phyloP scores from a whole-genome alignment of 2,329 filamentous ascomycete genomes.

The Aspergillus sergii region DNA sequence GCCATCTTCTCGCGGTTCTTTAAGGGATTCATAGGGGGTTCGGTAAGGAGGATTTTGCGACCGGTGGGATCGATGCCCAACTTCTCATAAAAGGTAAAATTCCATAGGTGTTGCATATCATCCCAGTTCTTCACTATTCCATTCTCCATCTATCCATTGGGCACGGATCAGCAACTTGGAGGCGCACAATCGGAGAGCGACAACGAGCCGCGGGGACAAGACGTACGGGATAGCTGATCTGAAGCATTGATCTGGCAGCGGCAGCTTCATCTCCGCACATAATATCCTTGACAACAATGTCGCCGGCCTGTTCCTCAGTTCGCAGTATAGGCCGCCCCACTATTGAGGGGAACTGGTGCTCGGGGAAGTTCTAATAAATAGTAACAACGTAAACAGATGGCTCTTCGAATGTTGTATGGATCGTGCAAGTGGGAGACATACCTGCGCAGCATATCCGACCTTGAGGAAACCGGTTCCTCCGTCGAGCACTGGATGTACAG shows the following conservation, averaged over 20 bases:
- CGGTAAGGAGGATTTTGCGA: constrained; percentile 95
- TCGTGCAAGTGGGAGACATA: constrained; percentile 39
- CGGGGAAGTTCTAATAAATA: constrained; percentile 81
- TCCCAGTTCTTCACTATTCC: constrained; percentile 99
- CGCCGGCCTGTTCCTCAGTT: constrained; percentile 82
- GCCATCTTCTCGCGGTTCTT: constrained; percentile 98
- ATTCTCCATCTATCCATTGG: constrained; percentile 79
- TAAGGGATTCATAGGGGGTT: constrained; percentile 96
- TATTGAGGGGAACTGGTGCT: constrained; percentile 97
- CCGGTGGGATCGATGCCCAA: constrained; percentile 87
- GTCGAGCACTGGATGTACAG: constrained; percentile 77
- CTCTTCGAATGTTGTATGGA: constrained; percentile 5
- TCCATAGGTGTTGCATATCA: constrained; percentile 99
- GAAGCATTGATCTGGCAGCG: constrained; percentile 92
- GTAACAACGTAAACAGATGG: constrained; percentile 12
- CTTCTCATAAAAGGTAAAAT: constrained; percentile 98
- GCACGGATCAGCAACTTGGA: constrained; percentile 23
- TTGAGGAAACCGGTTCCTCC: constrained; percentile 99
- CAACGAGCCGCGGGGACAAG: constrained; percentile 2
- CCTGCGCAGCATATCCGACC: constrained; percentile 94
- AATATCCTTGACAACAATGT: constrained; percentile 87
- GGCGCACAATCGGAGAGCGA: constrained; percentile 10
- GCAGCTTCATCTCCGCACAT: constrained; percentile 99
- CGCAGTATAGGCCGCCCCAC: constrained; percentile 96
- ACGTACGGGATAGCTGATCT: constrained; percentile 89